phyloP scores from a whole-genome alignment of 2,329 filamentous ascomycete species.

The Phoma sp. region DNA sequence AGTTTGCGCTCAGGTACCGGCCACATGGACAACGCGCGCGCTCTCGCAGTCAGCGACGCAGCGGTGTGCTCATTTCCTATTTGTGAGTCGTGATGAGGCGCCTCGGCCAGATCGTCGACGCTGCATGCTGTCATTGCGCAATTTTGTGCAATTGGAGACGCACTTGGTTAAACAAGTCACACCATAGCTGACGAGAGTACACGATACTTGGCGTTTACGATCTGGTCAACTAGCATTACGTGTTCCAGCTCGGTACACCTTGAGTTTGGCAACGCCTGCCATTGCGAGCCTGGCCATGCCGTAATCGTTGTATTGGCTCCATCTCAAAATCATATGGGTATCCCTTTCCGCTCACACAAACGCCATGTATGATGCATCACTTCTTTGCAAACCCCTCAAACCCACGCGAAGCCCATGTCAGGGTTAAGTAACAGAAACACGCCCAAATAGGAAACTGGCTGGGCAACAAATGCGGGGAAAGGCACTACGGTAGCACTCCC shows the following conservation, averaged over 20 bases:
- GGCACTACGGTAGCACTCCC: conserved; percentile 43
- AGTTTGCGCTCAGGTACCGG: conserved; percentile 18
- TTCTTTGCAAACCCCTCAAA: conserved; percentile 21
- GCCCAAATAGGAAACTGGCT: conserved; percentile 28
- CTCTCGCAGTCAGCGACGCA: conserved; percentile 17
- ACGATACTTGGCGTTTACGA: conserved; percentile 42
- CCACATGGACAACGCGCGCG: conserved; percentile 10
- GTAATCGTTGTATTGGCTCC: conserved; percentile 23
- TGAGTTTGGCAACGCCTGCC: conserved; percentile 13
- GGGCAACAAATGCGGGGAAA: conserved; percentile 46
- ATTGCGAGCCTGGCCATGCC: conserved; percentile 11
- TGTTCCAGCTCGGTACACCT: conserved; percentile 8
- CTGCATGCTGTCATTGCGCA: conserved; percentile 18
- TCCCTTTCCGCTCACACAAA: conserved; percentile 43
- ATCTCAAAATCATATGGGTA: conserved; percentile 43
- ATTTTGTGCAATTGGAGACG: conserved; percentile 19
- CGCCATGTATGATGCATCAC: conserved; percentile 43
- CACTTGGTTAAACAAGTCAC: conserved; percentile 28
- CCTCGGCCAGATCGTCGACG: conserved; percentile 8
- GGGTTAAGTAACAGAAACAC: conserved; percentile 47
- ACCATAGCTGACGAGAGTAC: conserved; percentile 30
- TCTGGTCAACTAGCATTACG: conserved; percentile 11
- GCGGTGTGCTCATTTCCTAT: conserved; percentile 9
- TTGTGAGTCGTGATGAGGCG: conserved; percentile 3
- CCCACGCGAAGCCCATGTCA: conserved; percentile 25